phyloP scores from a whole-genome alignment of 1,284 basidiomycete species.

The Apiotrichum veenhuisii region DNA sequence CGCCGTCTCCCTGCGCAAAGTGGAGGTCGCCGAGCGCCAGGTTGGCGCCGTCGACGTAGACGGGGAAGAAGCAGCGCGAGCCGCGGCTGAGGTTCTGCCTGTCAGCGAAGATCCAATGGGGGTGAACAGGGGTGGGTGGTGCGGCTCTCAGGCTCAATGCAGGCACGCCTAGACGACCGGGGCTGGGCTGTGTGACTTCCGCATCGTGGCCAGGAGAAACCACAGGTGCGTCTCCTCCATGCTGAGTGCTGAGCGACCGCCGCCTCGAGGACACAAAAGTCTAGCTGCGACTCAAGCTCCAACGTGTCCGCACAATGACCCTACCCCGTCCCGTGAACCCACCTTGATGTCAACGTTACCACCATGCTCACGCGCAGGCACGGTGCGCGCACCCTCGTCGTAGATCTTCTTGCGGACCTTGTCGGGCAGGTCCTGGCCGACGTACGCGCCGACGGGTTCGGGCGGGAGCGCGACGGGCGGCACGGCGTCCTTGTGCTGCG shows the following conservation, averaged over 20 bases:
- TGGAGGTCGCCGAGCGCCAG: constrained; percentile 72
- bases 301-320: too few species aligned
- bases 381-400: constrained; percentile 66
- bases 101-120: too few species aligned
- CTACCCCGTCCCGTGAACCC: too few species aligned
- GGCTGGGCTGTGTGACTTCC: too few species aligned
- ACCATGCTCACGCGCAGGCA: constrained; percentile 74
- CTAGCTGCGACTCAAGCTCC: too few species aligned
- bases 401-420: constrained; percentile 59
- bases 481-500: constrained; percentile 48
- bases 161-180: too few species aligned
- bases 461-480: constrained; percentile 65
- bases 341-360: constrained; percentile 69
- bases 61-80: constrained; percentile 50
- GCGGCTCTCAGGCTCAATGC: too few species aligned
- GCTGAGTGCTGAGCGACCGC: too few species aligned
- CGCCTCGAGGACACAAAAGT: too few species aligned
- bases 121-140: too few species aligned
- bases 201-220: too few species aligned
- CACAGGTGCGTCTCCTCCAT: too few species aligned
- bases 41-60: constrained; percentile 68
- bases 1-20: constrained; percentile 74
- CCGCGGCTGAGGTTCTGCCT: constrained; percentile 8
- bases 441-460: constrained; percentile 60
- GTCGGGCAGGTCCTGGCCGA: constrained; percentile 58